Evolutionary conservation across 306 rosid species (phyloP), one percentile per base, ranked within the genome.

Genomic region (Inga laurina): DNA sequence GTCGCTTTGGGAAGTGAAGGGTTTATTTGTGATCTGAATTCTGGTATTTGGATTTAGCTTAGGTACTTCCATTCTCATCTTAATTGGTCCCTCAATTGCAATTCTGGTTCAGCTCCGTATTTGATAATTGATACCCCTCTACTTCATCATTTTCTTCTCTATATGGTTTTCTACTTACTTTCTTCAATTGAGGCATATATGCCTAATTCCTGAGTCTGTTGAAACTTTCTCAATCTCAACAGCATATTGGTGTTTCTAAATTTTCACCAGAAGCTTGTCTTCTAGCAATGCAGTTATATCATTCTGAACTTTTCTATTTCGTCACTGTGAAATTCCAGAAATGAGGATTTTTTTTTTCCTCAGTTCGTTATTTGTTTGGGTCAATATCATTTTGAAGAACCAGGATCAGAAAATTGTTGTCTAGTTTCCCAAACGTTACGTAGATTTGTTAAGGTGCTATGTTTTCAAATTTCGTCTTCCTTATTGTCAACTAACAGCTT

Each of bases 11-110:
- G 39, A 35, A 35, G 41, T 68, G 80, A 43, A 75, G 72, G 72
- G 82, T 66, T 59, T 88, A 64, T 76, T 84, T 82, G 86, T 88
- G 94, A 94, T 94, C 97, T 90, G 87, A 87, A 90, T 62, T 79
- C 15, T 87, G 41, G 0, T 37, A 37, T 37, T 37, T 86, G 77
- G 84, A 72, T 75, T 72, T 85, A 68, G 88, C 73, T 57, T 72
- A 87, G 97, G 97, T 91, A 85, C 88, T 76, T 82, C 41, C 49
- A 64, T 77, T 67, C 57, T 48, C 52, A 48, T 48, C 52, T 74
- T 79, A 75, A 48, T 79, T 84, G 72, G 59, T 72, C 72, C 64
- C 81, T 69, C 68, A 76, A 54, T 19, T 34, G 49, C 37, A 35
- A 41, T 2, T 44, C 56, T 72, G 34, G 10, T 11, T 77, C 59